Evolutionary conservation across 2,329 filamentous ascomycete species (phyloP), one percentile per base, ranked within the genome.

Genomic region (Colletotrichum gloeosporioides): DNA sequence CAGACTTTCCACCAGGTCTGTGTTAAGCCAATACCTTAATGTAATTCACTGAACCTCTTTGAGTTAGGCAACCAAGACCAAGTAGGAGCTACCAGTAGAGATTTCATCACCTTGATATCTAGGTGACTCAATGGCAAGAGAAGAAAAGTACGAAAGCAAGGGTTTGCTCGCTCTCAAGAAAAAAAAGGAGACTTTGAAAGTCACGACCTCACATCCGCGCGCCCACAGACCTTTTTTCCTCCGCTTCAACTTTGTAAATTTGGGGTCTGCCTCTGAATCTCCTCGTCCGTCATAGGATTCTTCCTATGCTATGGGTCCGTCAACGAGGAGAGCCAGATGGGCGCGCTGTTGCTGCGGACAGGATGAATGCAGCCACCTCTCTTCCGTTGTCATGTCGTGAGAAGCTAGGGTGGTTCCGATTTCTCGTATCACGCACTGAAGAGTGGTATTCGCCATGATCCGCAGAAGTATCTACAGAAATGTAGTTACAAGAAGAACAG

Each of bases 331-430:
- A 12, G 1, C 3, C 39, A n/a, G 39, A n/a, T 49, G 39, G 1
- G 1, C 9, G 18, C 1, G 8, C 0, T 1, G 3, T 18, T 49
- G 12, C 18, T n/a, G 18, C 18, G 1, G 18, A 6, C 9, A 22
- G 39, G 3, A n/a, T 12, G 9, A n/a, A 12, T 7, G 0, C 9
- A 49, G 18, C 39, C 39, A 49, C 18, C 4, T 49, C 4, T 2
- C 39, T n/a, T 49, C 2, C 3, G n/a, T 22, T 22, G 0, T 22
- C 18, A 22, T 49, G n/a, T 8, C 0, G 18, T 22, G 44, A 49
- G 44, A 49, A 13, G 18, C 6, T 13, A 49, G 1, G 18, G 10
- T 22, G n/a, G 10, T 22, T 22, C 18, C 18, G 22, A 4, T 0
- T 13, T 49, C 44, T 22, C n/a, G 16, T 8, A 49, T 49, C 44